Evolutionary conservation across 2,329 filamentous ascomycete genomes (phyloP), one percentile per base, ranked within the genome.

Genomic region (Alternaria brassicicola): DNA sequence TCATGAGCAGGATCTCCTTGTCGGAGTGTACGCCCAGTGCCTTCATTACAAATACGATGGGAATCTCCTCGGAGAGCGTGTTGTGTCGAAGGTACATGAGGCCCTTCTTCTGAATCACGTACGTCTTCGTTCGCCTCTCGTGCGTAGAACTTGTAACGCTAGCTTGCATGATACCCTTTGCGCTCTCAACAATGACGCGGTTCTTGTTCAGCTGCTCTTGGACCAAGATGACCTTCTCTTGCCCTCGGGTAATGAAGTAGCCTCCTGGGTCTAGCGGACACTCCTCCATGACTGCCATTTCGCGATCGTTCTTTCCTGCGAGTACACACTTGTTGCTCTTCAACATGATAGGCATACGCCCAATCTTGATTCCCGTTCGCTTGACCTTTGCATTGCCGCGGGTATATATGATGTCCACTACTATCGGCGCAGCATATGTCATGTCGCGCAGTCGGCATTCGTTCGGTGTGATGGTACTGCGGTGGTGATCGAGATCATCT

Each of bases 201-300:
- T 99, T 99, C 85, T 99, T 99, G 85, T 95, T 99, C 74, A 99
- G 82, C 80, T 99, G 95, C 75, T 99, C 96, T 78, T 99, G 95
- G 13, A 99, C 96, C 41, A 99, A 82, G 73, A 99, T 99, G 68
- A 99, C 95, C 82, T 99, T 99, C 78, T 99, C 95, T 19, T 96
- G 97, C 45, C 95, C 95, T 70, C 94, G 92, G 66, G 98, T 93
- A 71, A 99, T 95, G 72, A 99, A 99, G 78, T 99, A 99, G 51
- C 95, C 95, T 63, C 95, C 95, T 1, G 96, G 95, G 73, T 99
- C 95, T 38, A 99, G 83, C 13, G 95, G 92, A 72, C 95, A 99
- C 80, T 99, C 95, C 72, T 96, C 95, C 83, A 98, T 89, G 47
- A 89, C 81, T 60, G 92, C 92, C 93, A 98, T 96, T 72, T 96